Evolutionary conservation across 192 early-diverging fungal genomes (phyloP), one percentile per base, ranked within the genome.

Genomic region (Cetraspora pellucida): DNA sequence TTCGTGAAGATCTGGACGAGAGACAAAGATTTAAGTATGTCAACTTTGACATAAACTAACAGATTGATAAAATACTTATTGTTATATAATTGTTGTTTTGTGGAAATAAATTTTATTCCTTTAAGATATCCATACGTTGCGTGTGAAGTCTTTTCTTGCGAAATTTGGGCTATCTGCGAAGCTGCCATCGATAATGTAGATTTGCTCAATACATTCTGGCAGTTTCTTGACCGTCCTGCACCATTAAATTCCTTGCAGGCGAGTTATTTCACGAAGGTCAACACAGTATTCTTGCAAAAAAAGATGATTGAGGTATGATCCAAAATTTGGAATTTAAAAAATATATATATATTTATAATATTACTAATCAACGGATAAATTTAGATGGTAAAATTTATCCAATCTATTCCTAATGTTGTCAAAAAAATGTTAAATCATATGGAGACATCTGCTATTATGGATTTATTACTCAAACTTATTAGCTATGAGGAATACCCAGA

Each of bases 381-480:
- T 10, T 78, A 95, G 94, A 93, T 95, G 88, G 79, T 98, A 19
- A 84, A 88, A 50, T 97, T 94, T 78, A 92, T 98, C 70, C 87
- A 91, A 74, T 88, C 87, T 27, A 90, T 95, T 76, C 87, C 88
- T 55, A 87, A 93, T 65, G 90, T 95, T 11, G 88, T 97, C 0
- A 76, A 80, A 37, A 91, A 89, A 80, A 88, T 98, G 45, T 84
- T 98, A 13, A 84, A 81, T 60, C 97, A 98, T 80, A 87, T 98
- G 80, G 90, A 90, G 28, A 93, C 90, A 60, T 94, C 95, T 13
- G 87, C 95, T 0, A 92, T 97, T 55, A 93, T 93, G 70, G 97
- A 98, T 79, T 85, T 98, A 43, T 81, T 98, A 60, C 89, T 98
- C 58, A 97, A 95, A 76, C 87, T 98, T 14, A 93, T 98, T 71